Conservation (phyloP, 1,284 basidiomycete genomes). For the Rhodofomes roseus region DNA sequence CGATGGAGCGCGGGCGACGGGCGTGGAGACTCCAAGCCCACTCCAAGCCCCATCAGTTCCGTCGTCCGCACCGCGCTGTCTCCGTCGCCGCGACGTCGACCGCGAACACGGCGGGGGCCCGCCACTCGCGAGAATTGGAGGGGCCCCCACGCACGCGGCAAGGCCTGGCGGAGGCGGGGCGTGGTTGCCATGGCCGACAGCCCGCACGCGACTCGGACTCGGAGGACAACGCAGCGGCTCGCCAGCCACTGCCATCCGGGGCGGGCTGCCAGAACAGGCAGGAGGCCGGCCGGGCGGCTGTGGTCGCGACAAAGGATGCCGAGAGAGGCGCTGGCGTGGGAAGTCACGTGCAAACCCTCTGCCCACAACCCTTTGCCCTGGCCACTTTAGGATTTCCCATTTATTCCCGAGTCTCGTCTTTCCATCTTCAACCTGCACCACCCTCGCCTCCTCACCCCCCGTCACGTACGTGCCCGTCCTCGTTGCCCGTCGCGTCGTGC, state of each 20-base stretch:
- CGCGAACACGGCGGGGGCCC: not conserved
- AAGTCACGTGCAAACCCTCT: conserved; percentile 31
- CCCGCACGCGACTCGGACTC: not conserved
- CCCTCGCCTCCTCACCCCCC: not conserved
- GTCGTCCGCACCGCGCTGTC: not conserved
- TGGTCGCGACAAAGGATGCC: conserved; percentile 1
- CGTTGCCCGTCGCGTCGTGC: conserved; percentile 30
- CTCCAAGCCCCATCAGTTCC: not conserved
- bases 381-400: conserved; percentile 46
- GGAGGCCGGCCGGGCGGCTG: conserved; percentile 3
- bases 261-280: not conserved
- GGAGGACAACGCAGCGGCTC: not conserved
- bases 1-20: not conserved
- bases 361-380: conserved; percentile 48
- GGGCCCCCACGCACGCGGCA: too few species aligned
- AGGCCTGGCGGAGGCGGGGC: not conserved
- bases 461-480: conserved; percentile 28
- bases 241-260: not conserved
- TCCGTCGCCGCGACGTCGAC: not conserved
- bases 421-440: conserved; percentile 18
- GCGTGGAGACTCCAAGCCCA: not conserved
- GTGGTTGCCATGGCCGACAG: not conserved
- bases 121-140: too few species aligned
- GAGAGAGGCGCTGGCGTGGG: conserved; percentile 7
- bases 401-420: conserved; percentile 35